Evolutionary conservation across 345 rosid genomes (phyloP).

Genomic region (Aurinia saxatilis): DNA sequence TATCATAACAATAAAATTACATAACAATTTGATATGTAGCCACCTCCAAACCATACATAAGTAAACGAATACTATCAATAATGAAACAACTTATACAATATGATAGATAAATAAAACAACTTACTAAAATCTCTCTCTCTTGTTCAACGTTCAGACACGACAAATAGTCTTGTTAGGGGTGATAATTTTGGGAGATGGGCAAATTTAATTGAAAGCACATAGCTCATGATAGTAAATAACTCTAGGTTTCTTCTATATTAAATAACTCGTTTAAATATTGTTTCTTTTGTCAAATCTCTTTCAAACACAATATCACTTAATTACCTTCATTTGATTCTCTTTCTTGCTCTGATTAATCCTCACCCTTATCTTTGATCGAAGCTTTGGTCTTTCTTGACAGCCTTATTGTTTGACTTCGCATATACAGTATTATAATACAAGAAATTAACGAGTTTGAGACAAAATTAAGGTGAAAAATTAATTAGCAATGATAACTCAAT

Average conservation of each 20-base stretch:
- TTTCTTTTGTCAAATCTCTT: not conserved
- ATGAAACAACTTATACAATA: too few relatives aligned
- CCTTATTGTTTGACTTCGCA: not conserved
- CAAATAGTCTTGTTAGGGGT: slow-evolving; percentile 13
- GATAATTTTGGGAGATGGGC: slow-evolving; percentile 13
- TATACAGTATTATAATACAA: not conserved
- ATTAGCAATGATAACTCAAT: not conserved
- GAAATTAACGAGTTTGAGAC: not conserved
- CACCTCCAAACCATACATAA: too few relatives aligned
- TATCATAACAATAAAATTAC: too few relatives aligned
- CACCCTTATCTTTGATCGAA: slow-evolving; percentile 2
- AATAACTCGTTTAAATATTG: not conserved
- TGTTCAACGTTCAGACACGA: slow-evolving; percentile 14
- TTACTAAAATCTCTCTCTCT: not conserved
- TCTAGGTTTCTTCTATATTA: not conserved
- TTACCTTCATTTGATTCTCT: not conserved
- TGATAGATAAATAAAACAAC: not conserved
- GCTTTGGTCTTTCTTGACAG: not conserved
- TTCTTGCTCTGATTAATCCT: not conserved
- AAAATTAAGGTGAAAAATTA: not conserved
- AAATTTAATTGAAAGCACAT: not conserved
- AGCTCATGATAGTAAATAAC: not conserved
- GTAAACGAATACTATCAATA: too few relatives aligned
- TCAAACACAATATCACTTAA: not conserved
- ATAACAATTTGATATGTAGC: too few relatives aligned